These are phyloP conservation scores for Colletotrichum theobromicola DNA, from an alignment of 2,329 filamentous ascomycete species.

Conservation along the genomic window DNA sequence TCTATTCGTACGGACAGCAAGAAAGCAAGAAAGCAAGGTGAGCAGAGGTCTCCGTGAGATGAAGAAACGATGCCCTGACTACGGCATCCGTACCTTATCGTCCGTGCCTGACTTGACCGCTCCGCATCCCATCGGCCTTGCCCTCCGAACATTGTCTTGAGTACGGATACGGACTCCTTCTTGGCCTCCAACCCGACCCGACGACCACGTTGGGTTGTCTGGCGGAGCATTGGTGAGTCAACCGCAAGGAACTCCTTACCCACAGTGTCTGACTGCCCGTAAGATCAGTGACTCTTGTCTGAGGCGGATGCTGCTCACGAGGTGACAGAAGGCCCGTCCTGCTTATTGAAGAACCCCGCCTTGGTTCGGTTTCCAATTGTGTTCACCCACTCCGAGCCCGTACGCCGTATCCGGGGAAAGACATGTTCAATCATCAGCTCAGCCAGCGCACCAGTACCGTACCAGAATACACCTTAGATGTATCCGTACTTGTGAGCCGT, in stretches of 20 bases:
- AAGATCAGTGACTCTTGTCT: neutral
- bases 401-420: neutral
- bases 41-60: neutral
- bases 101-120: neutral
- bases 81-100: neutral
- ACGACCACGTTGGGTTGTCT: neutral
- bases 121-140: neutral
- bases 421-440: neutral
- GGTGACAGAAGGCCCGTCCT: neutral
- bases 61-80: neutral
- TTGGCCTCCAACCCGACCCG: neutral
- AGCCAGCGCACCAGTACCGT: neutral
- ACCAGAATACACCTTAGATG: neutral
- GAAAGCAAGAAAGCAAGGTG: neutral
- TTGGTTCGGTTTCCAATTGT: neutral
- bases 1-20: neutral
- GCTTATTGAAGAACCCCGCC: neutral
- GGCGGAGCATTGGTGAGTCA: neutral
- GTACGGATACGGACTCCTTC: neutral
- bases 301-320: neutral
- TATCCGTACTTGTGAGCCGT: neutral
- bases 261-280: neutral
- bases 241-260: neutral
- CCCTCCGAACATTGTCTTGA: neutral
- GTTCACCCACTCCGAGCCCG: neutral